Evolutionary conservation across 2,329 filamentous ascomycete genomes (phyloP).

Genomic region (Aspergillus cejpii): DNA sequence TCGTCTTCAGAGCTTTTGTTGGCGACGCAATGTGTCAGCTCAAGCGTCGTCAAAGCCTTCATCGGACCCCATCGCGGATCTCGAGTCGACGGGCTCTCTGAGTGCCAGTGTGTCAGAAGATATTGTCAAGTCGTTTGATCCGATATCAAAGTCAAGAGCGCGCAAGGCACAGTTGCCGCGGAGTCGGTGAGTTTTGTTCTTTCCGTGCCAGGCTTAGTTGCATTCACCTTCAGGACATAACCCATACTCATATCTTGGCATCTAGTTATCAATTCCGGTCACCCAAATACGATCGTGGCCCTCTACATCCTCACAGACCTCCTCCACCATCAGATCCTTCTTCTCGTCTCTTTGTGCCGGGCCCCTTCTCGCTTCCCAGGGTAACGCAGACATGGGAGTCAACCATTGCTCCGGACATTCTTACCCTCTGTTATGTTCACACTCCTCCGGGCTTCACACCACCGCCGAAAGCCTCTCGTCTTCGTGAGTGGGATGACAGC

Average conservation of each 20-base stretch:
- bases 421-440: constrained; percentile 84
- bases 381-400: constrained; percentile 84
- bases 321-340: constrained; percentile 78
- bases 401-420: constrained; percentile 78
- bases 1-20: constrained; percentile 28
- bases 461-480: constrained; percentile 54
- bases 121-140: constrained; percentile 46
- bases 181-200: constrained; percentile 45
- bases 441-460: constrained; percentile 66
- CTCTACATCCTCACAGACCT: constrained; percentile 85
- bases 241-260: constrained; percentile 8
- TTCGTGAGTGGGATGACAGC: constrained; percentile 80
- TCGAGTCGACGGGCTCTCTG: constrained; percentile 46
- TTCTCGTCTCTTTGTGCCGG: constrained; percentile 81
- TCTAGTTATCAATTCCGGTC: constrained; percentile 87
- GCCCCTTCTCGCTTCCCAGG: constrained; percentile 81
- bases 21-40: constrained; percentile 45
- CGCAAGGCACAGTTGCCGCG: constrained; percentile 43
- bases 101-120: constrained; percentile 34
- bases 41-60: constrained; percentile 31
- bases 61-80: constrained; percentile 34
- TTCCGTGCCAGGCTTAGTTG: neutral
- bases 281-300: constrained; percentile 90
- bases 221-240: constrained; percentile 2
- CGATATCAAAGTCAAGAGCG: constrained; percentile 42